phyloP scores from a whole-genome alignment of 805 yeast species.

The Cyberlindnera euphorbiae region DNA sequence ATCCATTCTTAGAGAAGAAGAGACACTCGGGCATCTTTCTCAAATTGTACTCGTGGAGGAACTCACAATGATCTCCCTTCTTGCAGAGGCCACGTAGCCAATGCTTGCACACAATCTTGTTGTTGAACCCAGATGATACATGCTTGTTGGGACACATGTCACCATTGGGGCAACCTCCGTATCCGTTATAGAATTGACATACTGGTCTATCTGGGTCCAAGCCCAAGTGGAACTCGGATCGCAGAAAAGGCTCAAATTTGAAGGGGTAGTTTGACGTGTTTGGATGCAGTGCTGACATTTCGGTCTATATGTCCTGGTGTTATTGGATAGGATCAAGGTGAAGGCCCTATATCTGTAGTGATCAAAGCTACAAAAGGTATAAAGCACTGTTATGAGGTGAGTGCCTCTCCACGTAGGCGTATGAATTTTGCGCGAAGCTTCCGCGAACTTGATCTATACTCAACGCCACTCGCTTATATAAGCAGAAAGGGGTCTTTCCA shows the following conservation, averaged over 20 bases:
- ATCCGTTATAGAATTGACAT: constrained; percentile 66
- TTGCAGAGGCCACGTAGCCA: constrained; percentile 97
- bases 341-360: no score
- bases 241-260: constrained; percentile 78
- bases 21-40: constrained; percentile 97
- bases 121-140: constrained; percentile 57
- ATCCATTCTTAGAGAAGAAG: constrained; percentile 73
- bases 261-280: constrained; percentile 38
- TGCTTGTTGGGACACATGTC: constrained; percentile 84
- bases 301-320: no score
- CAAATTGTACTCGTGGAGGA: constrained; percentile 88
- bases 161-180: constrained; percentile 81
- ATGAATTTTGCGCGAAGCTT: no score
- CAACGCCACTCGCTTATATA: no score
- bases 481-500: no score
- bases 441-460: no score
- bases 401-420: no score
- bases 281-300: constrained; percentile 36
- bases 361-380: no score
- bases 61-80: constrained; percentile 95
- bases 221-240: constrained; percentile 76
- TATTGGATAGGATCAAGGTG: no score
- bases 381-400: no score
- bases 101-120: constrained; percentile 92
- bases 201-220: constrained; percentile 86